Evolutionary conservation across 2,329 filamentous ascomycete species (phyloP).

Genomic region (Aspergillus aculeatus): DNA sequence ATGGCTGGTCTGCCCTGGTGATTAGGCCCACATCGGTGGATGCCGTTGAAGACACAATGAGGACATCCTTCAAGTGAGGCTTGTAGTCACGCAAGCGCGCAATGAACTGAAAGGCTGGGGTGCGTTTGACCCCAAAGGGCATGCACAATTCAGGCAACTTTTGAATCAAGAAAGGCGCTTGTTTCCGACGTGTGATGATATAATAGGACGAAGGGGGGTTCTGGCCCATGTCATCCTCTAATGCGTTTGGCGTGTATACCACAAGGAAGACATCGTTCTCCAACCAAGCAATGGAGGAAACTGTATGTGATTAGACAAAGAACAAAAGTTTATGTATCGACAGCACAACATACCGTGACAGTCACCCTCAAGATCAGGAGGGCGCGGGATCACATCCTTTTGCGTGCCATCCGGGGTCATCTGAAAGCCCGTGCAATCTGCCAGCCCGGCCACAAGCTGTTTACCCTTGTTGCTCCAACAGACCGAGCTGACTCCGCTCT

Average conservation of each 20-base stretch:
- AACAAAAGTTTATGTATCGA: background rate
- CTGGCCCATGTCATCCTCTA: constrained; percentile 53
- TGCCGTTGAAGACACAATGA: constrained; percentile 79
- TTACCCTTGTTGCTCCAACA: constrained; percentile 94
- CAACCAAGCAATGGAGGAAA: constrained; percentile 82
- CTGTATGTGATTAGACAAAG: constrained; percentile 38
- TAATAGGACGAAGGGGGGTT: constrained; percentile 71
- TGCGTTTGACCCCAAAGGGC: constrained; percentile 64
- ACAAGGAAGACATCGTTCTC: constrained; percentile 82
- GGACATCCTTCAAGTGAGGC: constrained; percentile 74
- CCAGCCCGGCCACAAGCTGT: constrained; percentile 82
- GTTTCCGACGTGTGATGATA: constrained; percentile 68
- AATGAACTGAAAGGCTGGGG: constrained; percentile 73
- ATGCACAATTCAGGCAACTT: constrained; percentile 73
- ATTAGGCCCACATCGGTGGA: constrained; percentile 77
- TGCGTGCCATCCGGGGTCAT: constrained; percentile 77
- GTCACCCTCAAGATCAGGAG: constrained; percentile 62
- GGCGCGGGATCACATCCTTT: constrained; percentile 76
- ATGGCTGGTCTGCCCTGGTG: constrained; percentile 67
- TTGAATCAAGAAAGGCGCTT: constrained; percentile 66
- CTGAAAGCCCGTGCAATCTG: constrained; percentile 75
- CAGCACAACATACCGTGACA: constrained; percentile 61
- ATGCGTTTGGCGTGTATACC: constrained; percentile 66
- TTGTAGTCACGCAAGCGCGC: constrained; percentile 75
- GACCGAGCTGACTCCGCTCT: constrained; percentile 73